These are phyloP conservation scores for Antitrichia curtipendula DNA, from an alignment of 225 moss, liverwort and hornwort species.

Conservation along the genomic window DNA sequence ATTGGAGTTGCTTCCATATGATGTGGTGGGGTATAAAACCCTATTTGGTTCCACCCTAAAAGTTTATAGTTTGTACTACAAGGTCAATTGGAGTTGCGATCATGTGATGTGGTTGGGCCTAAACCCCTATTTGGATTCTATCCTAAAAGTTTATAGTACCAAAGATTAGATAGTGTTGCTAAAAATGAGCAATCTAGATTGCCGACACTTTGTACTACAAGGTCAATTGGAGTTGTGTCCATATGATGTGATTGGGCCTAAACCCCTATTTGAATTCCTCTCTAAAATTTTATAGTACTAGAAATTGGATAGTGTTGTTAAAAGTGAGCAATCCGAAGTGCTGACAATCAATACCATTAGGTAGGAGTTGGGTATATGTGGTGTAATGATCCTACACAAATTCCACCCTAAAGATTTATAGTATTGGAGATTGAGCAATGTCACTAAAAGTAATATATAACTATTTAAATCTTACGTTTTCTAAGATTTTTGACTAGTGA, in stretches of 20 bases:
- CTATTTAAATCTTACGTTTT: neutral
- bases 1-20: too few relatives aligned
- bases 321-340: neutral
- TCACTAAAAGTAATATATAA: neutral
- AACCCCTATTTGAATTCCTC: too few relatives aligned
- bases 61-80: neutral
- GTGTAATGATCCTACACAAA: neutral
- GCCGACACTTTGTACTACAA: too few relatives aligned
- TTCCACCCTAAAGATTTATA: too few relatives aligned
- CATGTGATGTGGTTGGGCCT: too few relatives aligned
- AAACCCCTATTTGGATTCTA: too few relatives aligned
- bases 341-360: neutral
- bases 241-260: too few relatives aligned
- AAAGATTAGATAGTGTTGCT: neutral
- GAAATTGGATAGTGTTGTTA: too few relatives aligned
- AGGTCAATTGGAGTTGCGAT: neutral
- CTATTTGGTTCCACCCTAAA: too few relatives aligned
- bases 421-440: accelerated
- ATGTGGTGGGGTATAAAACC: too few relatives aligned
- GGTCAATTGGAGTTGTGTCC: neutral
- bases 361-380: neutral
- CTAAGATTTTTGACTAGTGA: accelerated
- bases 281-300: accelerated
- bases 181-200: too few relatives aligned
- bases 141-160: too few relatives aligned